Evolutionary conservation across 2,329 filamentous ascomycete species (phyloP).

Genomic region (Phyllachora maydis): DNA sequence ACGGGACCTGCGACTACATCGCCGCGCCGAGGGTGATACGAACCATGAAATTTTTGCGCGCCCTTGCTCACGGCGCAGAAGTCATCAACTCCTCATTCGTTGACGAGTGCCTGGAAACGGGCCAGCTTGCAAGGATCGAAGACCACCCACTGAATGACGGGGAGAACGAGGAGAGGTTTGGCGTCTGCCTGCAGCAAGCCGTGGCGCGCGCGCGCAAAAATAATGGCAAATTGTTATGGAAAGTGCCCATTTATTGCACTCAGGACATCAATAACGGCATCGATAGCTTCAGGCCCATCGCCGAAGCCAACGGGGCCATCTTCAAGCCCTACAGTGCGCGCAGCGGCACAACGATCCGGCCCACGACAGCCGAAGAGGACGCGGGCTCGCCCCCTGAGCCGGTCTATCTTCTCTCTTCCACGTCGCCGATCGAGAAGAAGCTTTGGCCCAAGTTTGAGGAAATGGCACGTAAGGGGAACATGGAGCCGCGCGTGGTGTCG

Average conservation of each 20-base stretch:
- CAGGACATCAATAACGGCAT: slow-evolving; percentile 60
- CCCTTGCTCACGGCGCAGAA: slow-evolving; percentile 59
- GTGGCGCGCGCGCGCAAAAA: slow-evolving; percentile 55
- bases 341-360: slow-evolving; percentile 43
- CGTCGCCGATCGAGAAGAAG: slow-evolving; percentile 41
- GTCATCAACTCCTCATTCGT: slow-evolving; percentile 66
- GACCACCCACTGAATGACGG: slow-evolving; percentile 51
- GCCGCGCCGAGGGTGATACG: slow-evolving; percentile 74
- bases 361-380: slow-evolving; percentile 39
- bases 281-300: slow-evolving; percentile 70
- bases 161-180: slow-evolving; percentile 50
- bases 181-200: slow-evolving; percentile 47
- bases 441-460: slow-evolving; percentile 66
- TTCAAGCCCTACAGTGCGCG: slow-evolving; percentile 61
- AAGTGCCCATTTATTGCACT: slow-evolving; percentile 69
- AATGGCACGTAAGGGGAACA: slow-evolving; percentile 58
- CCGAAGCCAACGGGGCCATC: slow-evolving; percentile 70
- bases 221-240: slow-evolving; percentile 52
- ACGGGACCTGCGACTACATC: slow-evolving; percentile 60
- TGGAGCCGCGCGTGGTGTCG: slow-evolving; percentile 61
- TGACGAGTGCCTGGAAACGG: slow-evolving; percentile 50
- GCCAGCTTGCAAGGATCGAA: slow-evolving; percentile 39
- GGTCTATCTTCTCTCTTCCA: slow-evolving; percentile 65
- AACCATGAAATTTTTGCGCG: slow-evolving; percentile 83
- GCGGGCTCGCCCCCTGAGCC: slow-evolving; percentile 43